A percentile compares a stretch with the other conserved stretches of the same genome.
Conservation (phyloP, 805 yeast species). For the Saccharomycopsis olivae region DNA sequence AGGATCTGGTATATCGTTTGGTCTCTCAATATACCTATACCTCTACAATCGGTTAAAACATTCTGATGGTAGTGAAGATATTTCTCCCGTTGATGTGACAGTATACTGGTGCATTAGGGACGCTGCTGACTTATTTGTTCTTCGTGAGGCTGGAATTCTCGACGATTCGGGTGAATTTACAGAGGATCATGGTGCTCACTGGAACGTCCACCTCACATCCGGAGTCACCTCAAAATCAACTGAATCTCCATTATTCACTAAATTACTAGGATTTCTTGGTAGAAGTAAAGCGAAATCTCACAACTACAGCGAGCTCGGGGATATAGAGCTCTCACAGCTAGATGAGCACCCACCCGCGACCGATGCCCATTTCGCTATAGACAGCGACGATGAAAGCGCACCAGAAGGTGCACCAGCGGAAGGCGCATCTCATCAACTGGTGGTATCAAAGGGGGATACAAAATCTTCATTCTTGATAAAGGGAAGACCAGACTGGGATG, state of each 20-base stretch:
- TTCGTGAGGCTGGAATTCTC: slow-evolving; percentile 28
- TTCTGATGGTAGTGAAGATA: neutral
- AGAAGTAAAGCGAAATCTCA: neutral
- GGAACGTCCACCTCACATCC: neutral
- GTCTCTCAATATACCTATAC: slow-evolving; percentile 30
- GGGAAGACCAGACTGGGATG: slow-evolving; percentile 36
- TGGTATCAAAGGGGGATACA: no score
- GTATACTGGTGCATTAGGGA: slow-evolving; percentile 47
- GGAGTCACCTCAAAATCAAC: no score
- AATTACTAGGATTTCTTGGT: no score
- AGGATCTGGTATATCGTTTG: slow-evolving; percentile 65
- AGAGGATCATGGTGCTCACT: slow-evolving; percentile 18
- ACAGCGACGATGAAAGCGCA: neutral
- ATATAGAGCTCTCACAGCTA: neutral
- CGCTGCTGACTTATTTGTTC: slow-evolving; percentile 36
- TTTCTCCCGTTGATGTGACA: slow-evolving; percentile 23
- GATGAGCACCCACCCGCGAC: neutral
- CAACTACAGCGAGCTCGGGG: neutral
- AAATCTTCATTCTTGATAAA: slow-evolving; percentile 5
- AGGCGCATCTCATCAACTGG: neutral
- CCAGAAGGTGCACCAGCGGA: neutral
- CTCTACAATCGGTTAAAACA: neutral
- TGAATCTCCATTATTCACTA: no score
- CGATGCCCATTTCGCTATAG: neutral
- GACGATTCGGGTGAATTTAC: slow-evolving; percentile 6